Conservation (phyloP, 179 eudicot genomes). For the Carnegiea gigantea region DNA sequence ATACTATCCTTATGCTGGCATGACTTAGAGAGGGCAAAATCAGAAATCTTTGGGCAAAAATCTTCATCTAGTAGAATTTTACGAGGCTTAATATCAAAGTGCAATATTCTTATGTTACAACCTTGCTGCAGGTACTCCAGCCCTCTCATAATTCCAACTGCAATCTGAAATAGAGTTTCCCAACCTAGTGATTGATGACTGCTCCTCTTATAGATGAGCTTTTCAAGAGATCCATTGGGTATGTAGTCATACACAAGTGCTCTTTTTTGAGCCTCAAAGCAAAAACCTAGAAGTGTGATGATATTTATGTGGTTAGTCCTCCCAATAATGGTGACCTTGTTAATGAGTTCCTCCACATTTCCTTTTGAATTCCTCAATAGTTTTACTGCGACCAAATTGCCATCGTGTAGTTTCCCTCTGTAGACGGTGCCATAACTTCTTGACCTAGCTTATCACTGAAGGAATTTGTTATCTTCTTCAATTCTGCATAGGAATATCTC, state of each 20-base stretch:
- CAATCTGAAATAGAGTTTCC: slow-evolving; percentile 31
- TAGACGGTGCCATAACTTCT: slow-evolving; percentile 36
- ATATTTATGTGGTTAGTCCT: slow-evolving; percentile 37
- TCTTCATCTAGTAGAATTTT: slow-evolving; percentile 46
- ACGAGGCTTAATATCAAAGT: slow-evolving; percentile 47
- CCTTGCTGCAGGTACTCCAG: slow-evolving; percentile 45
- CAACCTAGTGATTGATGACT: slow-evolving; percentile 11
- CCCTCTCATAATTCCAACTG: slow-evolving; percentile 40
- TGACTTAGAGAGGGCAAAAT: slow-evolving; percentile 45
- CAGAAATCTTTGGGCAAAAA: slow-evolving; percentile 44
- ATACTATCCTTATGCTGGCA: slow-evolving; percentile 33
- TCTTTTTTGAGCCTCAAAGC: slow-evolving; percentile 27
- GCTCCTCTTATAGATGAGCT: slow-evolving; percentile 21
- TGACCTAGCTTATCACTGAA: slow-evolving; percentile 36
- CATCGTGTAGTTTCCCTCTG: slow-evolving; percentile 32
- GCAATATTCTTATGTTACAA: slow-evolving; percentile 41
- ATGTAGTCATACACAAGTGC: slow-evolving; percentile 41
- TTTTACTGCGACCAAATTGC: slow-evolving; percentile 35
- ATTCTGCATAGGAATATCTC: slow-evolving; percentile 26
- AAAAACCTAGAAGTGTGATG: slow-evolving; percentile 39
- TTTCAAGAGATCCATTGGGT: slow-evolving; percentile 48
- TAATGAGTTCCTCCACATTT: slow-evolving; percentile 33
- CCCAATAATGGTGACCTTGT: slow-evolving; percentile 43
- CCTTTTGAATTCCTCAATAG: slow-evolving; percentile 28
- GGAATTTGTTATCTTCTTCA: slow-evolving; percentile 37